Conservation (phyloP, 495 filamentous ascomycete species). For the Choiromyces venosus region DNA sequence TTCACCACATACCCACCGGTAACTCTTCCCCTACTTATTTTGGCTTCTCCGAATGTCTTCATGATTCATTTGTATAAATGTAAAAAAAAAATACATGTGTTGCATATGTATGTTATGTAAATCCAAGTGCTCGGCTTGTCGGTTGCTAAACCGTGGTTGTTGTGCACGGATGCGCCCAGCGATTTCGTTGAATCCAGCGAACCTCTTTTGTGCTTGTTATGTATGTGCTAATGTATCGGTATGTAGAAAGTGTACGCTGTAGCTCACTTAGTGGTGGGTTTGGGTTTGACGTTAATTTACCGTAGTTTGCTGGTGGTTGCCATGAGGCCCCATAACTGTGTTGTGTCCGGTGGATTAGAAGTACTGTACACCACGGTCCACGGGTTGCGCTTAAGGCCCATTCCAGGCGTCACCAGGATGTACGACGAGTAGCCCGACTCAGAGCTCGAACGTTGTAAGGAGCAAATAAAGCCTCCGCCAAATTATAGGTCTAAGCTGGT, state of each 20-base stretch:
- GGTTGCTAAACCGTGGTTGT: neutral
- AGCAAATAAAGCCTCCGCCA: neutral
- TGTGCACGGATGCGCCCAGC: neutral
- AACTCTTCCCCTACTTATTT: slow-evolving; percentile 27
- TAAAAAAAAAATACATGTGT: neutral
- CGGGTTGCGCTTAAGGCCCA: neutral
- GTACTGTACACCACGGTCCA: neutral
- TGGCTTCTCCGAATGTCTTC: slow-evolving; percentile 17
- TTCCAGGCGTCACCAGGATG: neutral
- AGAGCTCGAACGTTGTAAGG: neutral
- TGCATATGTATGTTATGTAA: neutral
- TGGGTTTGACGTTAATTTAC: no score
- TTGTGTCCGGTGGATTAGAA: neutral
- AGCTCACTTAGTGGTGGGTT: neutral
- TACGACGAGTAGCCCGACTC: neutral
- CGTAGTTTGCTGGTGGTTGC: neutral
- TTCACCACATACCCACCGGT: neutral
- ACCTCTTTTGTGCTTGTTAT: neutral
- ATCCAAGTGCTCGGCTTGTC: neutral
- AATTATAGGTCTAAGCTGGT: neutral
- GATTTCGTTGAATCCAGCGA: neutral
- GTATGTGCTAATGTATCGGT: neutral
- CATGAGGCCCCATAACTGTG: no score
- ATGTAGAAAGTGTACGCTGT: neutral
- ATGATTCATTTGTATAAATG: neutral